Evolutionary conservation across 2,329 filamentous ascomycete genomes (phyloP).

Genomic region (Fusarium vanettenii): DNA sequence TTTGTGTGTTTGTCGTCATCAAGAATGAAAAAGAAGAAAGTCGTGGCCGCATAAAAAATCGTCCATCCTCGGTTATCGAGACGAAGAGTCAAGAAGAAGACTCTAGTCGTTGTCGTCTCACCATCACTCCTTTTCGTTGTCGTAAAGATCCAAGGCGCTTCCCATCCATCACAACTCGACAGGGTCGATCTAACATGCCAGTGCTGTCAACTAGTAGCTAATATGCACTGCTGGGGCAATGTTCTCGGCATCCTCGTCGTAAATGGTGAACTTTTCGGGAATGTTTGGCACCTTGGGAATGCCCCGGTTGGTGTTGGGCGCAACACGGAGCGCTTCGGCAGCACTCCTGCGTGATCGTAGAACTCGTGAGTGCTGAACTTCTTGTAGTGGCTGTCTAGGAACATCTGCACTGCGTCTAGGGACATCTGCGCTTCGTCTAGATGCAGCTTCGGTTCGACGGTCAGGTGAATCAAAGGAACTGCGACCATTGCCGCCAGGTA

Average conservation of each 20-base stretch:
- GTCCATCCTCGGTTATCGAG: constrained; percentile 22
- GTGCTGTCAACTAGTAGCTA: constrained; percentile 35
- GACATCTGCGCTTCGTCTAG: constrained; percentile 33
- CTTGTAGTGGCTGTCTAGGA: constrained; percentile 27
- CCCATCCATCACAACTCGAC: constrained; percentile 3
- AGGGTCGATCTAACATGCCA: not conserved
- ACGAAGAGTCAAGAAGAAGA: constrained; percentile 6
- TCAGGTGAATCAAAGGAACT: constrained; percentile 32
- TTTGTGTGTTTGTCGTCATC: constrained; percentile 11
- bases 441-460: constrained; percentile 19
- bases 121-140: constrained; percentile 24
- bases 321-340: constrained; percentile 51
- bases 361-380: constrained; percentile 38
- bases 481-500: constrained; percentile 34
- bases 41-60: constrained; percentile 37
- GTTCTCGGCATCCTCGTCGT: constrained; percentile 51
- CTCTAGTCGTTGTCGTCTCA: constrained; percentile 13
- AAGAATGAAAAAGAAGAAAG: constrained; percentile 27
- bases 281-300: constrained; percentile 59
- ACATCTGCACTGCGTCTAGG: constrained; percentile 31
- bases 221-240: constrained; percentile 46
- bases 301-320: constrained; percentile 60
- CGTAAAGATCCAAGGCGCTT: constrained; percentile 15
- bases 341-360: constrained; percentile 41
- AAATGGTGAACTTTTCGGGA: constrained; percentile 54